These are phyloP conservation scores for Penicillium fuscoglaucum DNA, from an alignment of 2,329 filamentous ascomycete species.

Conservation along the genomic window DNA sequence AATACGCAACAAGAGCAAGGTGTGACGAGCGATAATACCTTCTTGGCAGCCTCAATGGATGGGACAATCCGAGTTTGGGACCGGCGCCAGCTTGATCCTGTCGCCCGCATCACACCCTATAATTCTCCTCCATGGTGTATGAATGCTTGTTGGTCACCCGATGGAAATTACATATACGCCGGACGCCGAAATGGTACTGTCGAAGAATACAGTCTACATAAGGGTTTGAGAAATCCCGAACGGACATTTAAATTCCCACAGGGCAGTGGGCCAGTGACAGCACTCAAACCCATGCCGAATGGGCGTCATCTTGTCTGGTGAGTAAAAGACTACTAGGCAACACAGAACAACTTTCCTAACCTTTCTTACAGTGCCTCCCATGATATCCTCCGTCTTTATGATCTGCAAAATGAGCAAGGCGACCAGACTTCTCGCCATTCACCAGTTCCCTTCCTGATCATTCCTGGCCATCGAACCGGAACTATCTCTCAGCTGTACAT, in stretches of 20 bases:
- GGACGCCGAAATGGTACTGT: constrained; percentile 89
- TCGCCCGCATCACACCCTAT: constrained; percentile 75
- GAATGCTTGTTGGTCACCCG: constrained; percentile 92
- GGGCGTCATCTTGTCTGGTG: constrained; percentile 86
- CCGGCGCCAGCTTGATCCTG: constrained; percentile 66
- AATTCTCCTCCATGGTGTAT: constrained; percentile 94
- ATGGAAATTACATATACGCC: constrained; percentile 93
- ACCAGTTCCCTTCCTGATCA: constrained; percentile 89
- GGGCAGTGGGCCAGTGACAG: constrained; percentile 86
- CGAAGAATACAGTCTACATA: constrained; percentile 88
- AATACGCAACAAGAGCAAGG: constrained; percentile 42
- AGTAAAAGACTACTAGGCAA: constrained; percentile 22
- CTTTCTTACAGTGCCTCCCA: constrained; percentile 69
- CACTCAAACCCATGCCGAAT: constrained; percentile 87
- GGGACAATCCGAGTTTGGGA: constrained; percentile 53
- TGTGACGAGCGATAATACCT: constrained; percentile 68
- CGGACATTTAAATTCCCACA: constrained; percentile 83
- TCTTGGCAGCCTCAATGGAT: constrained; percentile 70
- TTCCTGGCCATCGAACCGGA: constrained; percentile 85
- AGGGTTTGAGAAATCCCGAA: constrained; percentile 71
- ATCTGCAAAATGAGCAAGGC: constrained; percentile 70
- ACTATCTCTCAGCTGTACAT: constrained; percentile 84
- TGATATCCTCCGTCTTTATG: constrained; percentile 91
- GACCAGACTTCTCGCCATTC: constrained; percentile 67
- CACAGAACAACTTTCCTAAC: neutral